Percentiles rank a stretch among this genome's conserved stretches.
Conservation (phyloP, 768 basidiomycete species). For the Amanita thiersii region DNA sequence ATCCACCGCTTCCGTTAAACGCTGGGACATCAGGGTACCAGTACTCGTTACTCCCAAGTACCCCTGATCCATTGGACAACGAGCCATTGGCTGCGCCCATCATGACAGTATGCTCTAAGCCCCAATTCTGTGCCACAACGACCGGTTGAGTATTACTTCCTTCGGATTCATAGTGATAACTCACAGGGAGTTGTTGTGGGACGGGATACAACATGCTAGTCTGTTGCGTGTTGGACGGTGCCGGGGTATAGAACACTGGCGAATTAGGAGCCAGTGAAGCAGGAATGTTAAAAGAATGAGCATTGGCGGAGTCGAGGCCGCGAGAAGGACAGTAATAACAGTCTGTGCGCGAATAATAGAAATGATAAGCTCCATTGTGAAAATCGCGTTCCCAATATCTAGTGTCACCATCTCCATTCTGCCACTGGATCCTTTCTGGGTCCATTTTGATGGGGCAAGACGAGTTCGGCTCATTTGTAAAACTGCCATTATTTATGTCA, state of each 20-base stretch:
- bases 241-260: conserved; percentile 1
- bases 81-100: conserved; percentile 4
- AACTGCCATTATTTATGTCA: not conserved
- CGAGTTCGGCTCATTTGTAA: not conserved
- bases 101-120: conserved; percentile 21
- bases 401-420: not conserved
- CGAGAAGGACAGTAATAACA: conserved; percentile 26
- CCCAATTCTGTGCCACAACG: conserved; percentile 12
- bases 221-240: conserved; percentile 1
- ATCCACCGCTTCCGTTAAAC: conserved; percentile 2
- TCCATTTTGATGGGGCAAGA: not conserved
- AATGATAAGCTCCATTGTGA: conserved; percentile 9
- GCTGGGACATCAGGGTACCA: conserved; percentile 4
- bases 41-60: conserved; percentile 12
- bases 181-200: conserved; percentile 1
- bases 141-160: not conserved
- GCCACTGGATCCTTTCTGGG: conserved; percentile 1
- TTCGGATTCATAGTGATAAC: conserved; percentile 8
- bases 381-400: conserved; percentile 14
- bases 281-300: not conserved
- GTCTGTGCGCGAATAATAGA: conserved; percentile 13
- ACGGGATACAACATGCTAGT: conserved; percentile 1
- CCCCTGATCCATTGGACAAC: conserved; percentile 6
- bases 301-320: conserved; percentile 5
- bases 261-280: conserved; percentile 1